Evolutionary conservation across 768 basidiomycete genomes (phyloP).

Genomic region (Tremella fuciformis): DNA sequence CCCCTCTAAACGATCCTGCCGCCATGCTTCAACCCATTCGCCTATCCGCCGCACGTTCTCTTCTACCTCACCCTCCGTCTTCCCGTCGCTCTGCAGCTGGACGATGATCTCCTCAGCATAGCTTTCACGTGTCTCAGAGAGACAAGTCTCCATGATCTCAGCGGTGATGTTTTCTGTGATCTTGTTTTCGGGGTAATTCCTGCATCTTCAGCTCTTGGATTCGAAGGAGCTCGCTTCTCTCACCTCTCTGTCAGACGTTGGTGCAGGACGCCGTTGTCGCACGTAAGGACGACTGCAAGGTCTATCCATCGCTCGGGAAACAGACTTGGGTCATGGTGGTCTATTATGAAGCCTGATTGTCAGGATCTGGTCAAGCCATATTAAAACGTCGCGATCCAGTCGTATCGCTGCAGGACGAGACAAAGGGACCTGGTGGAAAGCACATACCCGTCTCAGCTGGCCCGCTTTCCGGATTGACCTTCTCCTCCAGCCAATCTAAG

Average conservation of each 20-base stretch:
- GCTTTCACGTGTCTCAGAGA: conserved; percentile 81
- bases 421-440: too few species aligned
- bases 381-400: too few species aligned
- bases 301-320: conserved; percentile 98
- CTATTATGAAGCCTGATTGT: conserved; percentile 48
- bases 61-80: conserved; percentile 71
- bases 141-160: conserved; percentile 92
- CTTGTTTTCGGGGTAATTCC: conserved; percentile 83
- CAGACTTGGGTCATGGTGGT: conserved; percentile 53
- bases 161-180: conserved; percentile 98
- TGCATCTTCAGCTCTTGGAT: conserved; percentile 48
- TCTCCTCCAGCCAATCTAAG: conserved; percentile 46
- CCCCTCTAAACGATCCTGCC: conserved; percentile 43
- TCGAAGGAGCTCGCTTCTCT: not conserved
- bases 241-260: conserved; percentile 85
- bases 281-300: conserved; percentile 85
- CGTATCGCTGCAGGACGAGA: too few species aligned
- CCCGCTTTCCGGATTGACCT: conserved; percentile 30
- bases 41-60: conserved; percentile 80
- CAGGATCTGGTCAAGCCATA: not conserved
- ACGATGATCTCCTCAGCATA: conserved; percentile 85
- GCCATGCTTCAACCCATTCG: conserved; percentile 82
- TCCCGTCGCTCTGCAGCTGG: conserved; percentile 63
- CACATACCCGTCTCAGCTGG: conserved; percentile 33
- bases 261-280: conserved; percentile 84